Percentiles rank a stretch among this genome's conserved stretches.
These are phyloP conservation scores for Populus davidiana DNA, from an alignment of 345 rosid species.

Conservation along the genomic window DNA sequence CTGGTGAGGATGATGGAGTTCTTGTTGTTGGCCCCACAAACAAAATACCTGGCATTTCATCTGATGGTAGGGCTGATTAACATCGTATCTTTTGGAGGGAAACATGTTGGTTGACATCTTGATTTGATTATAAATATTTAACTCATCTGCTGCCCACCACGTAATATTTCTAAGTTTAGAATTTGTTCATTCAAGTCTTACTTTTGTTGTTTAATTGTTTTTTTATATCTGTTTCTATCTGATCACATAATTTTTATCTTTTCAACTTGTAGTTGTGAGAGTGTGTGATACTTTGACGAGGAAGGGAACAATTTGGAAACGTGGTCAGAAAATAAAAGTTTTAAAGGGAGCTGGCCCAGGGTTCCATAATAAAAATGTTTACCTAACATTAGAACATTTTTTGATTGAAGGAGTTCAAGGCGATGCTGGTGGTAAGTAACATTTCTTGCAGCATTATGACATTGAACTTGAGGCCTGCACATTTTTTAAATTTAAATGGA, in stretches of 20 bases:
- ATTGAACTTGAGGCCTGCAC: neutral
- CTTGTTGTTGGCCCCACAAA: conserved; percentile 39
- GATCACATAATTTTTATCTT: neutral
- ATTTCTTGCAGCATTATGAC: neutral
- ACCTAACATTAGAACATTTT: conserved; percentile 64
- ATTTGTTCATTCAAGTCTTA: neutral
- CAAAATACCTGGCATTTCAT: conserved; percentile 51
- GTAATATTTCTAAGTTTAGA: neutral
- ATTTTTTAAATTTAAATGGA: neutral
- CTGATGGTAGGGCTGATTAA: conserved; percentile 46
- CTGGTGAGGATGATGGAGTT: conserved; percentile 55
- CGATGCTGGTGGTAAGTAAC: conserved; percentile 64
- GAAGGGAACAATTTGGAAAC: conserved; percentile 48
- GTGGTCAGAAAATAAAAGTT: conserved; percentile 62
- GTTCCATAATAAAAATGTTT: conserved; percentile 40
- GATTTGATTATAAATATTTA: too few relatives aligned
- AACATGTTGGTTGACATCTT: too few relatives aligned
- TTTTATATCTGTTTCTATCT: conserved; percentile 4
- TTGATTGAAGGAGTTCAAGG: conserved; percentile 64
- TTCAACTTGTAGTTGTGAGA: conserved; percentile 50
- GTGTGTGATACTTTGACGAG: conserved; percentile 47
- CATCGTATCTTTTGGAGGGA: neutral
- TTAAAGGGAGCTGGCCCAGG: conserved; percentile 62
- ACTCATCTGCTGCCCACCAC: neutral
- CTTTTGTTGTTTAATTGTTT: neutral